phyloP scores from a whole-genome alignment of 352 stramenopile genomes.

The Phytopythium chamaehyphon region DNA sequence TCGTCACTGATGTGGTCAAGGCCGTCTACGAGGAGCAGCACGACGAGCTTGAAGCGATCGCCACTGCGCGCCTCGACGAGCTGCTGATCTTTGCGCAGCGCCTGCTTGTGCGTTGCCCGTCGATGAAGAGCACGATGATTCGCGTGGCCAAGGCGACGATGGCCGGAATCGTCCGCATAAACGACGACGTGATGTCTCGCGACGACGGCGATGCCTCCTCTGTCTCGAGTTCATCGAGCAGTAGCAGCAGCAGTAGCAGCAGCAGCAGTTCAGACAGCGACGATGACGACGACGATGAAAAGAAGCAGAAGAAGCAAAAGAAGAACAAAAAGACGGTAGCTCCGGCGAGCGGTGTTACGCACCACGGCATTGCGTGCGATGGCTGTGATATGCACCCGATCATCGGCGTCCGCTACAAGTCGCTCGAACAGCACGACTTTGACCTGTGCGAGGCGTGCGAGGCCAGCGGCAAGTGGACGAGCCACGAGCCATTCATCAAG shows the following conservation, averaged over 20 bases:
- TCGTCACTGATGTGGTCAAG: constrained; percentile 23
- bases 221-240: constrained; percentile 14
- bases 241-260: constrained; percentile 9
- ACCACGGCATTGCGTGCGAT: constrained; percentile 43
- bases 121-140: constrained; percentile 39
- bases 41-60: constrained; percentile 24
- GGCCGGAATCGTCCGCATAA: constrained; percentile 25
- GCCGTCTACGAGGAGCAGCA: constrained; percentile 30
- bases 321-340: constrained; percentile 2
- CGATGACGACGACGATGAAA: constrained; percentile 8
- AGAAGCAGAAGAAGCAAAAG: constrained; percentile 9
- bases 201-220: constrained; percentile 22
- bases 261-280: constrained; percentile 10
- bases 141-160: constrained; percentile 40
- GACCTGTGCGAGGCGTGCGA: constrained; percentile 78
- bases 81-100: constrained; percentile 36
- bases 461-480: constrained; percentile 38
- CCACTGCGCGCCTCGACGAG: constrained; percentile 27
- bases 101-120: constrained; percentile 31
- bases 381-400: constrained; percentile 54
- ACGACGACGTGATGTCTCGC: constrained; percentile 21
- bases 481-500: constrained; percentile 72
- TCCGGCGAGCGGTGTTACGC: constrained; percentile 10
- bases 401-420: constrained; percentile 77
- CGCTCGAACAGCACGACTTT: constrained; percentile 61